These are phyloP conservation scores for Lasiosphaeria ovina DNA, from an alignment of 495 filamentous ascomycete genomes.

Conservation along the genomic window DNA sequence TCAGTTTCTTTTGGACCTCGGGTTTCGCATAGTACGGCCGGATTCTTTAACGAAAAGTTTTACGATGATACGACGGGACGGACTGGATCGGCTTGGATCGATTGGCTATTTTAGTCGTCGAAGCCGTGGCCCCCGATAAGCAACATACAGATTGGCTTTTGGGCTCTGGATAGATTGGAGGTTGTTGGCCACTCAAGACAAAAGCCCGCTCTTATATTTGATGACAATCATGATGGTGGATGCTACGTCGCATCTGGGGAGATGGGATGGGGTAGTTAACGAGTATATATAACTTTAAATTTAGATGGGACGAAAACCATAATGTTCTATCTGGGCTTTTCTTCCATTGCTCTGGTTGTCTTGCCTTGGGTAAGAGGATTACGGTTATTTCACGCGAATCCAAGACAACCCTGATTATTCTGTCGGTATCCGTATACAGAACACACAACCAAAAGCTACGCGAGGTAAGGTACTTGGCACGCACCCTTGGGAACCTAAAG, in stretches of 20 bases:
- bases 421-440: no score
- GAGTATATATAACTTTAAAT: no score
- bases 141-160: neutral
- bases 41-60: slow-evolving; percentile 16
- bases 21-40: neutral
- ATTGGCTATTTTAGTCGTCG: neutral
- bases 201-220: neutral
- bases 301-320: no score
- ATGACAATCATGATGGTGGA: slow-evolving; percentile 3
- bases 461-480: no score
- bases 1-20: neutral
- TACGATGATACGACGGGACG: slow-evolving; percentile 14
- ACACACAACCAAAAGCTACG: no score
- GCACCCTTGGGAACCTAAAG: no score
- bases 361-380: no score
- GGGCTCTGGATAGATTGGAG: slow-evolving; percentile 5
- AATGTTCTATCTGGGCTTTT: no score
- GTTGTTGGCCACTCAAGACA: neutral
- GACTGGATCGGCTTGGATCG: slow-evolving; percentile 1
- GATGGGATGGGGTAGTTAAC: neutral
- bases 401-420: no score
- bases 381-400: no score
- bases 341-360: no score
- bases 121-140: neutral
- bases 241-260: neutral